These are phyloP conservation scores for Fulvia fulva DNA, from an alignment of 2,329 filamentous ascomycete species.

Conservation along the genomic window DNA sequence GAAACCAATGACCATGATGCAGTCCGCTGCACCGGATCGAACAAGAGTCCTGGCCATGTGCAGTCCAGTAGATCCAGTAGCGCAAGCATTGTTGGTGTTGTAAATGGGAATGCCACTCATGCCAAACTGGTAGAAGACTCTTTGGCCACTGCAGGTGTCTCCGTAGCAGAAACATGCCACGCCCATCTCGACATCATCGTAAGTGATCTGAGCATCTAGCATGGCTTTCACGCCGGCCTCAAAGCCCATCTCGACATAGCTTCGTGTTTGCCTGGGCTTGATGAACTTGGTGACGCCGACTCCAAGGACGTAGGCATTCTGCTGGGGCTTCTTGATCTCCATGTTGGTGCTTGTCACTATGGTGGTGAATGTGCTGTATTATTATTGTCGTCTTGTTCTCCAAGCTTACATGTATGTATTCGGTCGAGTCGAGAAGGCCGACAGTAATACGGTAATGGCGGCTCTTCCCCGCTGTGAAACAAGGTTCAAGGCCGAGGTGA, in stretches of 20 bases:
- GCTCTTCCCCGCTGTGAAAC: background rate
- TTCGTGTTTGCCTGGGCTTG: conserved; percentile 89
- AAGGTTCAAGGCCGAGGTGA: background rate
- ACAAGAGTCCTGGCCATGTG: conserved; percentile 79
- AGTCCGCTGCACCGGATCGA: conserved; percentile 68
- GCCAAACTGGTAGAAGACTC: conserved; percentile 98
- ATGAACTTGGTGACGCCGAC: conserved; percentile 99
- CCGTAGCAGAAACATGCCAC: conserved; percentile 94
- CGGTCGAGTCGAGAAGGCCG: background rate
- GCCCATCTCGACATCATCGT: conserved; percentile 92
- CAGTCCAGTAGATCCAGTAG: conserved; percentile 84
- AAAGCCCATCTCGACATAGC: conserved; percentile 91
- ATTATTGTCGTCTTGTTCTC: background rate
- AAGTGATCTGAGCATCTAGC: conserved; percentile 80
- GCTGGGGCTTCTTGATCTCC: conserved; percentile 31
- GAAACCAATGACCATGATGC: conserved; percentile 86
- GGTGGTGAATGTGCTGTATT: background rate
- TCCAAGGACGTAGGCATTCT: conserved; percentile 76
- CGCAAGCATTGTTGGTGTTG: conserved; percentile 99
- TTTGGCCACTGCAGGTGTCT: conserved; percentile 59
- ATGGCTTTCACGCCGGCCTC: conserved; percentile 88
- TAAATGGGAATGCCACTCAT: conserved; percentile 95
- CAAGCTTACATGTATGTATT: background rate
- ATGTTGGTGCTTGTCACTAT: conserved; percentile 6
- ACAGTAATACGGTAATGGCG: background rate